These are phyloP conservation scores for Aspergillus fumigatiaffinis DNA, from an alignment of 2,329 filamentous ascomycete species.

Conservation along the genomic window DNA sequence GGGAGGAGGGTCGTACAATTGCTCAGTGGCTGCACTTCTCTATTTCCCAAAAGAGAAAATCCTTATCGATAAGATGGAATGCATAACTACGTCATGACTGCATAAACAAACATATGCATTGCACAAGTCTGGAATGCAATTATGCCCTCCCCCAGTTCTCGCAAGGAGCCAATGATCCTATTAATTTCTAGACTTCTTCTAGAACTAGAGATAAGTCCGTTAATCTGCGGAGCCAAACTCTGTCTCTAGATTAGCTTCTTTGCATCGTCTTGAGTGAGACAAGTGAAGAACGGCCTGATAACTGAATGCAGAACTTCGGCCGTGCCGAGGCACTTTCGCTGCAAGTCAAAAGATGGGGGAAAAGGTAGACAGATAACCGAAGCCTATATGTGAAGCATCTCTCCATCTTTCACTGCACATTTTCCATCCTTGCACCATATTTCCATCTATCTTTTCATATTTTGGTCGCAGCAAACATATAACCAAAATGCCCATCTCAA, in stretches of 20 bases:
- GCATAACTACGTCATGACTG: not conserved
- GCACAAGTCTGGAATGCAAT: not conserved
- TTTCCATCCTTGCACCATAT: conserved; percentile 10
- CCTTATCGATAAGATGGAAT: not conserved
- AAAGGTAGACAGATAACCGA: not conserved
- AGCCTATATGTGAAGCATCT: not conserved
- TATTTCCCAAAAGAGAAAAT: not conserved
- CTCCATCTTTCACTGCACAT: not conserved
- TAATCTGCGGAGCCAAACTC: not conserved
- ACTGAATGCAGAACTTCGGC: not conserved
- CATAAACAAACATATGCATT: not conserved
- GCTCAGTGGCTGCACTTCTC: not conserved
- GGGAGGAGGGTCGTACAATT: not conserved
- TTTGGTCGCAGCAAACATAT: not conserved
- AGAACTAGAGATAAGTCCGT: not conserved
- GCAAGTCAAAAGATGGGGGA: not conserved
- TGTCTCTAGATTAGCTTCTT: not conserved
- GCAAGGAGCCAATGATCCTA: not conserved
- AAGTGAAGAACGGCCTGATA: not conserved
- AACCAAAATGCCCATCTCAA: conserved; percentile 21
- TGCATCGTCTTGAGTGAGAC: not conserved
- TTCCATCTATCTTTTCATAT: not conserved
- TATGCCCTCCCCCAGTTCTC: not conserved
- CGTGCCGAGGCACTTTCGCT: not conserved
- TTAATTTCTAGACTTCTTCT: not conserved